Percentiles rank a stretch among this genome's conserved stretches.
Evolutionary conservation across 805 yeast genomes (phyloP).

Genomic region (Candida chauliodis): DNA sequence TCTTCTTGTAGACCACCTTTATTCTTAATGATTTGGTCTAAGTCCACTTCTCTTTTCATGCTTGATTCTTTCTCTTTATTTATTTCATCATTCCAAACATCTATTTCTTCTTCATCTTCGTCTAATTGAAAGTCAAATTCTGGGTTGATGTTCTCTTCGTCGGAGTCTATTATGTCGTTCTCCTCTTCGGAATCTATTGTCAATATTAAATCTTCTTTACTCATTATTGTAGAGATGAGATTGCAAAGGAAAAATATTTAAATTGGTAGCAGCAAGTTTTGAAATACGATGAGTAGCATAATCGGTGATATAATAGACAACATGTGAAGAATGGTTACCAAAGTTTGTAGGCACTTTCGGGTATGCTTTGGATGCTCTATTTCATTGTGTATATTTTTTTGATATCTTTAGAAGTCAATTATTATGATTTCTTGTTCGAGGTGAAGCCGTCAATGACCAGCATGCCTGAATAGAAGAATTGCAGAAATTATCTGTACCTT

Average conservation of each 20-base stretch:
- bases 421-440: too few relatives aligned
- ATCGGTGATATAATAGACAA: too few relatives aligned
- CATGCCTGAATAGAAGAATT: too few relatives aligned
- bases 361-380: too few relatives aligned
- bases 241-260: conserved; percentile 3
- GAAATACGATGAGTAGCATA: too few relatives aligned
- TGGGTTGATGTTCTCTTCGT: conserved; percentile 56
- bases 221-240: conserved; percentile 7
- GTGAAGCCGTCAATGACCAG: too few relatives aligned
- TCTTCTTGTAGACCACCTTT: conserved; percentile 86
- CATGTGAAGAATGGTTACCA: too few relatives aligned
- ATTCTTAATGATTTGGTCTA: conserved; percentile 81
- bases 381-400: too few relatives aligned
- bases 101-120: conserved; percentile 43
- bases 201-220: conserved; percentile 54
- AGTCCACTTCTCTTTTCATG: conserved; percentile 63
- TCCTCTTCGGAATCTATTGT: conserved; percentile 75
- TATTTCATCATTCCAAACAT: conserved; percentile 69
- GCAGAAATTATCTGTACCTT: too few relatives aligned
- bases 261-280: conserved; percentile 7
- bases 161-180: conserved; percentile 17
- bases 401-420: too few relatives aligned
- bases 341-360: too few relatives aligned
- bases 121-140: conserved; percentile 68
- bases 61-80: conserved; percentile 18